Evolutionary conservation across 176 grass and related monocot species (phyloP), one percentile per base, ranked within the genome.

Genomic region (Cenchrus purpureus): DNA sequence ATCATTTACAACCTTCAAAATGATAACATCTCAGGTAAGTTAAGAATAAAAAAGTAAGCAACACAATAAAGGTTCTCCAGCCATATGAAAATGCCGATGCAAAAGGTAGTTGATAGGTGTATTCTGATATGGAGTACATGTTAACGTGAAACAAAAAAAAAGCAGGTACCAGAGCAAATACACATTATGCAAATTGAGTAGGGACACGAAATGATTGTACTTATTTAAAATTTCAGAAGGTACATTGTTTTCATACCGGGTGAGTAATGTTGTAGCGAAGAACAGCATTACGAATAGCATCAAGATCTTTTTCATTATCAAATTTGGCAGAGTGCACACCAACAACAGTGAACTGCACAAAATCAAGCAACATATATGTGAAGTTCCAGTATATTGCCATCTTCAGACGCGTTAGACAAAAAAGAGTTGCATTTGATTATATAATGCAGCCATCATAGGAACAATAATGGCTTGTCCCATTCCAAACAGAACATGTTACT

Each of bases 261-360:
- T 98, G 96, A 70, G 68, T 89, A 70, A 98, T 46, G 8, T 71
- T 71, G 79, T 89, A 98, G 79, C 96, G 93, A 65, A 95, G 80
- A 60, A 95, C 96, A 71, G 96, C 93, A 83, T 89, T 98, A 76
- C 96, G 85, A 50, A 98, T 98, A 83, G 96, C 91, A 85, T 98
- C 91, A 70, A 98, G 93, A 83, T 94, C 96, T 76, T 98, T 98
- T 86, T 98, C 96, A 54, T 98, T 98, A 79, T 95, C 91, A 80
- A 98, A 98, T 95, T 98, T 98, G 56, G 96, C 96, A 89, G 96
- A 95, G 83, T 98, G 96, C 66, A 98, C 96, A 60, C 96, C 93
- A 77, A 98, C 85, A 90, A 98, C 93, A 78, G 96, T 94, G 86
- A 98, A 98, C 96, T 98, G 81, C 68, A 80, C 43, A 89, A 1